Evolutionary conservation across 1,284 basidiomycete genomes (phyloP), one percentile per base, ranked within the genome.

Genomic region (Schizophyllum amplum): DNA sequence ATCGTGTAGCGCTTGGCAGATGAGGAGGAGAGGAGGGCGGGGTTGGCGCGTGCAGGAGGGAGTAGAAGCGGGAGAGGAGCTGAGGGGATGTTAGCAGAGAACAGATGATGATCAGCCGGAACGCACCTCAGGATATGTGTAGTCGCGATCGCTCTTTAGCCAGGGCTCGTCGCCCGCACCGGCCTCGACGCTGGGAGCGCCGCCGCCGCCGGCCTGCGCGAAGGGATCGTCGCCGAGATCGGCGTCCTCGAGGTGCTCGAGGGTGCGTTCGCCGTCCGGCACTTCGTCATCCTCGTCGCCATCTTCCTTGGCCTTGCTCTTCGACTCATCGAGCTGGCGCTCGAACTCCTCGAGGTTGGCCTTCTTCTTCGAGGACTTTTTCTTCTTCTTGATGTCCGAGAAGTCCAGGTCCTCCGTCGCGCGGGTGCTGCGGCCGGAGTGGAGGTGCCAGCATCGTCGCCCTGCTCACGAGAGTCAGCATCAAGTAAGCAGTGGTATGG

Each of bases 1-100:
- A 99, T 96, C 20, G 94, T 98, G 79, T 98, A 98, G 55, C 93
- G 86, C 73, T 94, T 94, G 72, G 90, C 92, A 61, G 90, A 73
- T 15, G 86, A 82, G 55, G 84, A 87, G 51, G 79, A 79, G 60
- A 94, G 90, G 33, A 86, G 54, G 95, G 86, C 13, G 96, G 96
- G 72, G 99, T 98, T 59, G 95, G 92, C 33, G 91, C 87, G 65
- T 98, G 95, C 15, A 99, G 82, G 47, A 91, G 87, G 58, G 80
- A 80, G 77, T 96, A 98, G 76, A 98, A 96, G 49, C 96, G 90
- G 33, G 85, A 86, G 56, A 99, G 84, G 52, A 99, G 92, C 92
- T 96, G 48, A 46, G 54, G 33, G 55, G 27, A 47, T 63, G 60
- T 56, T 55, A 53, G 13, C 20, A 56, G 54, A 7, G 57, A 54